Evolutionary conservation across 177 flowering plant genomes (phyloP).

Genomic region (Vitis hybrid): DNA sequence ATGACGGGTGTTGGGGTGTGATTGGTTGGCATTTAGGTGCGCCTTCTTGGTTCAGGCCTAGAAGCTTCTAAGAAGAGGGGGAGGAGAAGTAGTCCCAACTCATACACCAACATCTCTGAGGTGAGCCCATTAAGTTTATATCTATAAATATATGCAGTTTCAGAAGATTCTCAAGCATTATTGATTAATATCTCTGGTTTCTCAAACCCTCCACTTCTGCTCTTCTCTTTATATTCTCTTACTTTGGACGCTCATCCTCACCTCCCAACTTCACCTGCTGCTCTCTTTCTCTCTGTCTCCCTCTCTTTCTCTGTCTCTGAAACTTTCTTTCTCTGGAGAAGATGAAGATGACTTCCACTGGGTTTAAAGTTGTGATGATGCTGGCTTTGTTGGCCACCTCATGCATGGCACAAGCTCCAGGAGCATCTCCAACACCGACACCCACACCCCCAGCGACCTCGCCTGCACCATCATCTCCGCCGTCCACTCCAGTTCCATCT

Average conservation of each 20-base stretch:
- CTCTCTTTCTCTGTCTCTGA: background rate
- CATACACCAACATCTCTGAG: background rate
- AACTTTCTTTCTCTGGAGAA: background rate
- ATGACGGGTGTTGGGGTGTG: conserved; percentile 5
- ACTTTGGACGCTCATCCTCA: background rate
- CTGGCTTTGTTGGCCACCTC: conserved; percentile 33
- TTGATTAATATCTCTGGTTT: background rate
- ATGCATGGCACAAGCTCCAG: conserved; percentile 39
- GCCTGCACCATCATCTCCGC: conserved; percentile 12
- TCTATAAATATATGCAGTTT: background rate
- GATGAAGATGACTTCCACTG: conserved; percentile 17
- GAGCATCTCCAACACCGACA: conserved; percentile 21
- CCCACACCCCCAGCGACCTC: conserved; percentile 16
- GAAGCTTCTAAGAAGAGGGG: conserved; percentile 13
- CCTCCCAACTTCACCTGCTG: conserved; percentile 1
- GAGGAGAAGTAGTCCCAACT: background rate
- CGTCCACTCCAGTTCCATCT: conserved; percentile 4
- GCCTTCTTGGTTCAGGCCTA: background rate
- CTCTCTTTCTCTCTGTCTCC: background rate
- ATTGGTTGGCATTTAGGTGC: background rate
- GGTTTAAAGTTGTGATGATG: conserved; percentile 20
- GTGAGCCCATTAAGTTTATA: too few species aligned
- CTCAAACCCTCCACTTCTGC: background rate
- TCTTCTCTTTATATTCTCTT: conserved; percentile 8
- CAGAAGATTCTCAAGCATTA: conserved; percentile 9